These are phyloP conservation scores for Lablab purpureus DNA, from an alignment of 306 rosid genomes.

Conservation along the genomic window DNA sequence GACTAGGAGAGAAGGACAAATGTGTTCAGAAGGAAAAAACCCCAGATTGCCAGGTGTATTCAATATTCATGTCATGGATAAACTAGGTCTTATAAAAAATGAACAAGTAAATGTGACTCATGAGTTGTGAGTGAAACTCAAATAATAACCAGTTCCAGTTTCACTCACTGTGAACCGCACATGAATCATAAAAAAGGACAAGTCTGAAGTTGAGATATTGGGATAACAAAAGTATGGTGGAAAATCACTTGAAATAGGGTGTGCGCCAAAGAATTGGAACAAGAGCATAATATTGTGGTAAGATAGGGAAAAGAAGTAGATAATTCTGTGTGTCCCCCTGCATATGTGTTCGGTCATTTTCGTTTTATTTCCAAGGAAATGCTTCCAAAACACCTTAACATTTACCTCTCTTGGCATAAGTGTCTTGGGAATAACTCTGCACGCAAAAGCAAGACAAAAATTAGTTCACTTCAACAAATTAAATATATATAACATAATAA, in stretches of 20 bases:
- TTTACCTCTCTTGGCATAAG: conserved; percentile 99
- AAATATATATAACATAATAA: background rate
- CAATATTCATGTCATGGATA: conserved; percentile 14
- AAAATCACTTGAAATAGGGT: conserved; percentile 49
- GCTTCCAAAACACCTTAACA: conserved; percentile 43
- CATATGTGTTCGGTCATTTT: conserved; percentile 55
- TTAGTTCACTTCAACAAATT: conserved; percentile 37
- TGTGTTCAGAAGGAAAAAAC: conserved; percentile 49
- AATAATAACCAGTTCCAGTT: background rate
- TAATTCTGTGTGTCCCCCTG: conserved; percentile 46
- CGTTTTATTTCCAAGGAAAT: conserved; percentile 40
- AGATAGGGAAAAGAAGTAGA: conserved; percentile 37
- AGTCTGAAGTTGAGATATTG: conserved; percentile 36
- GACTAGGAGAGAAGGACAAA: conserved; percentile 53
- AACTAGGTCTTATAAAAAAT: background rate
- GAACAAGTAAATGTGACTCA: background rate
- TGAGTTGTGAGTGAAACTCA: background rate
- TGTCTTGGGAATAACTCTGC: conserved; percentile 95
- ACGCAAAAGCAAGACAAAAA: conserved; percentile 57
- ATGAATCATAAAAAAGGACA: conserved; percentile 32
- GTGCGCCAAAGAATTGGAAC: conserved; percentile 40
- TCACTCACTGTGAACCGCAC: background rate
- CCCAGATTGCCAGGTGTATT: conserved; percentile 59
- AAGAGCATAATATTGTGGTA: conserved; percentile 23
- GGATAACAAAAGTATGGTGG: conserved; percentile 78